Conservation (phyloP, 1,284 basidiomycete species). For the Exobasidium cylindrosporum region DNA sequence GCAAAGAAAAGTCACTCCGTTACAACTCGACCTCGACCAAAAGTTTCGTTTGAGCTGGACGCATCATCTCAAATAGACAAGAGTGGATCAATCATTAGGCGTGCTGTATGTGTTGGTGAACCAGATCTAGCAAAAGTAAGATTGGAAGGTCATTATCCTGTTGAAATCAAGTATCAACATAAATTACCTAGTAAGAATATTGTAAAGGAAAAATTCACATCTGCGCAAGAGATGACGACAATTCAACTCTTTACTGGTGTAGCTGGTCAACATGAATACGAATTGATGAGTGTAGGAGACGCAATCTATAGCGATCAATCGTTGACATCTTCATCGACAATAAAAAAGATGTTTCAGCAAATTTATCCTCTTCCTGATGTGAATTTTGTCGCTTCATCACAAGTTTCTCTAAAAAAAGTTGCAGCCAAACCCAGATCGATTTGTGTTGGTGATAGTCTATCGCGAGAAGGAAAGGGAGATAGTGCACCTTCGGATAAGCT, state of each 20-base stretch:
- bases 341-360: constrained; percentile 60
- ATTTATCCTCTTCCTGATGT: constrained; percentile 36
- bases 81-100: constrained; percentile 59
- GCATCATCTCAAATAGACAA: background rate
- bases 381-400: constrained; percentile 17
- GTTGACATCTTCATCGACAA: constrained; percentile 53
- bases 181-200: constrained; percentile 36
- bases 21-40: constrained; percentile 71
- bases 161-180: constrained; percentile 38
- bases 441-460: constrained; percentile 58
- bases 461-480: background rate
- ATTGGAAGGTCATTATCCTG: constrained; percentile 64
- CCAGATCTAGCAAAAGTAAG: constrained; percentile 76
- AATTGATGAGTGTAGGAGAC: constrained; percentile 83
- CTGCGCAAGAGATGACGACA: constrained; percentile 75
- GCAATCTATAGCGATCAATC: constrained; percentile 61
- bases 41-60: constrained; percentile 43
- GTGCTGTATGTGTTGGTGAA: constrained; percentile 74
- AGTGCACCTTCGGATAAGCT: background rate
- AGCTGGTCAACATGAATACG: constrained; percentile 80
- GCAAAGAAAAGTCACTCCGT: constrained; percentile 69
- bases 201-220: constrained; percentile 64
- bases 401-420: background rate
- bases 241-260: constrained; percentile 78
- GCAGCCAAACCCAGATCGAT: constrained; percentile 61